Base-by-base conservation (phyloP, 2,329 filamentous ascomycete genomes). In the Ophiocordyceps unilateralis region DNA sequence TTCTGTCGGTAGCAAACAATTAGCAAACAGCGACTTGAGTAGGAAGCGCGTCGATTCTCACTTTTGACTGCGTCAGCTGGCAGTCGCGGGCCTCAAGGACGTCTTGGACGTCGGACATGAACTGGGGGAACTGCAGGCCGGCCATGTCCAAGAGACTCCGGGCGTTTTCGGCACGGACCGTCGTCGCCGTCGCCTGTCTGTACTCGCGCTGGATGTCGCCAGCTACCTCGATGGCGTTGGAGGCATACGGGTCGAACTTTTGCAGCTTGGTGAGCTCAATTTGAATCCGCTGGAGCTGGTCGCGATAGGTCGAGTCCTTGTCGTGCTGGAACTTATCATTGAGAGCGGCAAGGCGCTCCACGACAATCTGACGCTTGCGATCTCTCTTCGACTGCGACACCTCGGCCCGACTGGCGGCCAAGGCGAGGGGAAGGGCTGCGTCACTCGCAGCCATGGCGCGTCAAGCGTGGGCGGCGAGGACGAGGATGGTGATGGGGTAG, bases 241-340 rank as follows among this genome's bases (percentile, higher is more conserved):
- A 69, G 42, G 72, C 69, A 58, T 93, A 93, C 1, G 84, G 82
- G 54, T 94, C 82, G 42, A 91, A 83, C 51, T 83, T 79, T 59
- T 86, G 79, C 50, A 94, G 85, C 39, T 93, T 72, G 45, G 76
- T 84, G 63, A 88, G 87, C 60, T 94, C 88, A 49, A 85, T 79
- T 63, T 95, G 88, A n/a, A 95, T 77, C 50, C 85, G 85, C 54
- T 91, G 81, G 2, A 95, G 73, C 61, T 95, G 86, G 50, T 91
- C 83, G 48, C 88, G 78, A 61, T 93, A 96, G 53, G 86, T 79
- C 48, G 74, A 69, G 59, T 94, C 86, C 49, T 84, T 76, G 55
- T 93, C 87, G 48, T 81, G 75, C 49, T 78, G 76, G 62, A 94
- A 89, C 50, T 79, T 78, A 43, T 81, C 76, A 43, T 81, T 78